phyloP scores from a whole-genome alignment of 108 stramenopile species.

The Cyclotella baltica region DNA sequence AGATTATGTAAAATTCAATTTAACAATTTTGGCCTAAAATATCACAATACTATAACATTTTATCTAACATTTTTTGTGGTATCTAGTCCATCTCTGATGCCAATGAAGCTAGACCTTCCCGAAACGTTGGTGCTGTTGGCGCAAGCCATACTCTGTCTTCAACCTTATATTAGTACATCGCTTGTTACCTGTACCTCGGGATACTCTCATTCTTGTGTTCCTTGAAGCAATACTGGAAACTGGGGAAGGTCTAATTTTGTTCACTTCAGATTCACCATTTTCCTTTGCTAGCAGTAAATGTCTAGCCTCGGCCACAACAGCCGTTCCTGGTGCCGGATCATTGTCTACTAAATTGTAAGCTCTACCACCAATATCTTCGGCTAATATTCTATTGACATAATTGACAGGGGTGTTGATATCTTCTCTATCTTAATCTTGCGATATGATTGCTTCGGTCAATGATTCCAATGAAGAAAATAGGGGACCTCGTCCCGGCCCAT shows the following conservation, averaged over 20 bases:
- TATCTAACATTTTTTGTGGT: too few species aligned
- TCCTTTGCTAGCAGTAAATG: background rate
- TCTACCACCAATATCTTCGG: background rate
- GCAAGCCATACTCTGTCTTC: background rate
- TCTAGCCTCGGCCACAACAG: background rate
- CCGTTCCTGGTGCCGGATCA: background rate
- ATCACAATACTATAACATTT: too few species aligned
- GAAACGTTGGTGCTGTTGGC: background rate
- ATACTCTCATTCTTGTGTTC: background rate
- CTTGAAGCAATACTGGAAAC: background rate
- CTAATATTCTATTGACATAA: background rate
- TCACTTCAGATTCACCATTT: background rate
- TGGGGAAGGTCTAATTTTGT: background rate
- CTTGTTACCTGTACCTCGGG: background rate
- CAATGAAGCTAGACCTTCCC: background rate
- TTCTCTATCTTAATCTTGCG: background rate
- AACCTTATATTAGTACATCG: background rate
- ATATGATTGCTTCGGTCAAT: background rate
- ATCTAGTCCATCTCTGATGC: too few species aligned
- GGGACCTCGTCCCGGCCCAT: background rate
- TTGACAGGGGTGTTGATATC: background rate
- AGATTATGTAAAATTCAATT: too few species aligned
- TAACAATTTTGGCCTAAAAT: too few species aligned
- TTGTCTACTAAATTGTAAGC: background rate
- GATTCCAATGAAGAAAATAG: background rate